A percentile compares a stretch with the other conserved stretches of the same genome.
phyloP scores from a whole-genome alignment of 108 stramenopile species.

The Cylindrotheca closterium region DNA sequence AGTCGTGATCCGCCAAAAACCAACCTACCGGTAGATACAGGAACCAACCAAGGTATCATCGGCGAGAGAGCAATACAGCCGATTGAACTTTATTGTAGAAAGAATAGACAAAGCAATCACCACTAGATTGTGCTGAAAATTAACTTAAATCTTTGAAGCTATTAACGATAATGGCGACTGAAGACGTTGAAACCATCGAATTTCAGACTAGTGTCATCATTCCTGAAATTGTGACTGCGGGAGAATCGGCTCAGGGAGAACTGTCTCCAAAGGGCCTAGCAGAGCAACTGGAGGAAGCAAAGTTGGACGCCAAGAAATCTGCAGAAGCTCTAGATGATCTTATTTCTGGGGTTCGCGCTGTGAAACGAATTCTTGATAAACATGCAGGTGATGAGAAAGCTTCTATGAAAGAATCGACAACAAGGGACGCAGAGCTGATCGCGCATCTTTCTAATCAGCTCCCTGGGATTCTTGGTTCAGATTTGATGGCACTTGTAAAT shows the following conservation, averaged over 20 bases:
- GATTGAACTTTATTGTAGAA: background rate
- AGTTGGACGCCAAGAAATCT: constrained; percentile 11
- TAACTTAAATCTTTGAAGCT: background rate
- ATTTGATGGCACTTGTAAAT: constrained; percentile 14
- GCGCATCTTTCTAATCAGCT: constrained; percentile 1
- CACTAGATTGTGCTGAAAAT: too few relatives aligned
- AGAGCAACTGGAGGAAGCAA: constrained; percentile 1
- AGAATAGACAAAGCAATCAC: background rate
- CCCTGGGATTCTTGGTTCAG: constrained; percentile 15
- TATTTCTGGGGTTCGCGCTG: constrained; percentile 12
- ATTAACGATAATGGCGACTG: background rate
- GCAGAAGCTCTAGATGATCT: constrained; percentile 19
- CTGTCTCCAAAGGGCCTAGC: background rate
- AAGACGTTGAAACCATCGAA: background rate
- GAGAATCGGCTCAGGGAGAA: background rate
- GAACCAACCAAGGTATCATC: too few relatives aligned
- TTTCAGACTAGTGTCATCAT: background rate
- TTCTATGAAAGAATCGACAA: background rate
- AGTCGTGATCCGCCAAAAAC: too few relatives aligned
- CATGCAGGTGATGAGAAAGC: constrained; percentile 2
- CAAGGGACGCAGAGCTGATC: background rate
- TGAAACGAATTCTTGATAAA: constrained; percentile 24
- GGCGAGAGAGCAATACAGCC: too few relatives aligned
- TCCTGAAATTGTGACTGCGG: background rate
- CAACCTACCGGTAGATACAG: too few relatives aligned